These are phyloP conservation scores for Apiospora hydei DNA, from an alignment of 2,329 filamentous ascomycete species.

Conservation along the genomic window DNA sequence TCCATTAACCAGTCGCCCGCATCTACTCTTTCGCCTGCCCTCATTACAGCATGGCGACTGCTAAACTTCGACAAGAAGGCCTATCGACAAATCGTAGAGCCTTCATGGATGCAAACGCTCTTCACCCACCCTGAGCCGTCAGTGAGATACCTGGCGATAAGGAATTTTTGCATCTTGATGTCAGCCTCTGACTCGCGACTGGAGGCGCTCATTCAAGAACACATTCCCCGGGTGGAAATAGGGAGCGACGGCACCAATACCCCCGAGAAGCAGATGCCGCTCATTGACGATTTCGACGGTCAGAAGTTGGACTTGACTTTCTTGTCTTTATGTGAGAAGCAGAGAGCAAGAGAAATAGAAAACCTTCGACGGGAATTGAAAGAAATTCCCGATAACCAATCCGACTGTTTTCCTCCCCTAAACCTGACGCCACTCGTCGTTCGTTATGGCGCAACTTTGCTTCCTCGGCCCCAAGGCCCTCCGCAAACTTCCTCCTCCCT, in stretches of 20 bases:
- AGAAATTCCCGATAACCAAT: slow-evolving; percentile 32
- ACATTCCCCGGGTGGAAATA: slow-evolving; percentile 57
- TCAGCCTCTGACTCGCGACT: slow-evolving; percentile 81
- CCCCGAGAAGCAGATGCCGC: slow-evolving; percentile 38
- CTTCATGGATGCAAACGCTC: slow-evolving; percentile 71
- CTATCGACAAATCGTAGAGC: slow-evolving; percentile 71
- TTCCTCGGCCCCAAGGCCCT: slow-evolving; percentile 67
- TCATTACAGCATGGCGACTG: slow-evolving; percentile 80
- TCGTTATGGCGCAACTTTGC: slow-evolving; percentile 70
- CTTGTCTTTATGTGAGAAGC: slow-evolving; percentile 64
- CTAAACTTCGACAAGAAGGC: slow-evolving; percentile 75
- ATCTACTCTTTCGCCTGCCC: slow-evolving; percentile 44
- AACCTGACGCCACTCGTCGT: slow-evolving; percentile 67
- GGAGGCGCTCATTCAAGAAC: slow-evolving; percentile 71
- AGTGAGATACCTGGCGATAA: slow-evolving; percentile 82
- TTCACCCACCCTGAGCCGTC: slow-evolving; percentile 66
- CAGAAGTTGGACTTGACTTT: slow-evolving; percentile 80
- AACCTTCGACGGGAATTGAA: slow-evolving; percentile 49
- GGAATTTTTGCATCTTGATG: slow-evolving; percentile 81
- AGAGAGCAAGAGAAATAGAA: slow-evolving; percentile 56
- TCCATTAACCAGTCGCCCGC: slow-evolving; percentile 28
- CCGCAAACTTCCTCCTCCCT: slow-evolving; percentile 58
- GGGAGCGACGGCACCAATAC: slow-evolving; percentile 3
- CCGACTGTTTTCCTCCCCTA: slow-evolving; percentile 42
- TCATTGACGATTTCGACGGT: slow-evolving; percentile 79